Evolutionary conservation across 1,284 basidiomycete genomes (phyloP).

Genomic region (Wolfiporia cocos): DNA sequence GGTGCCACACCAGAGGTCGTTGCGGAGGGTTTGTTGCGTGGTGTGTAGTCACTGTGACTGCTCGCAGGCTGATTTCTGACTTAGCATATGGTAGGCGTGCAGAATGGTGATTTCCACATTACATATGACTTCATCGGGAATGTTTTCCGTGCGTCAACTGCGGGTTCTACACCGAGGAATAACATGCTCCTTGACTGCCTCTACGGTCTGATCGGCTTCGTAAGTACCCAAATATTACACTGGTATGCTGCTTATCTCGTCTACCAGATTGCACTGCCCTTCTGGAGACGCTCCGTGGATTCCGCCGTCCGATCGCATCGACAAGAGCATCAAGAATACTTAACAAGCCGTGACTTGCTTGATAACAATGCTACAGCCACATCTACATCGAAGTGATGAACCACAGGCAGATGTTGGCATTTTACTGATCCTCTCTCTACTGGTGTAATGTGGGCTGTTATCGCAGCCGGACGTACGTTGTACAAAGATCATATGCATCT

Average conservation of each 20-base stretch:
- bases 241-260: neutral
- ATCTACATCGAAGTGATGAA: neutral
- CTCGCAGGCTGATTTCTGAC: neutral
- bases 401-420: no score
- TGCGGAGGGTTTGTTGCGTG: conserved; percentile 58
- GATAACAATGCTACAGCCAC: neutral
- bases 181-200: conserved; percentile 53
- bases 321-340: conserved; percentile 42
- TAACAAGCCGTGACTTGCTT: conserved; percentile 22
- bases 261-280: conserved; percentile 40
- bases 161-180: conserved; percentile 64
- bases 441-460: no score
- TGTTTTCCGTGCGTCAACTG: conserved; percentile 64
- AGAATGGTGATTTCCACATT: conserved; percentile 72
- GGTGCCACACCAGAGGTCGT: conserved; percentile 64
- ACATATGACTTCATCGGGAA: conserved; percentile 65
- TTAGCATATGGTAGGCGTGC: conserved; percentile 44
- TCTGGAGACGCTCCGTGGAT: conserved; percentile 51
- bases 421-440: no score
- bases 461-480: no score
- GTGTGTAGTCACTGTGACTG: conserved; percentile 32
- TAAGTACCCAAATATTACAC: conserved; percentile 23
- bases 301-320: conserved; percentile 36
- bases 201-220: conserved; percentile 36
- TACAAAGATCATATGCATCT: no score